Conservation (phyloP, 2,329 filamentous ascomycete species). For the Phaeosphaeriaceae sp. region DNA sequence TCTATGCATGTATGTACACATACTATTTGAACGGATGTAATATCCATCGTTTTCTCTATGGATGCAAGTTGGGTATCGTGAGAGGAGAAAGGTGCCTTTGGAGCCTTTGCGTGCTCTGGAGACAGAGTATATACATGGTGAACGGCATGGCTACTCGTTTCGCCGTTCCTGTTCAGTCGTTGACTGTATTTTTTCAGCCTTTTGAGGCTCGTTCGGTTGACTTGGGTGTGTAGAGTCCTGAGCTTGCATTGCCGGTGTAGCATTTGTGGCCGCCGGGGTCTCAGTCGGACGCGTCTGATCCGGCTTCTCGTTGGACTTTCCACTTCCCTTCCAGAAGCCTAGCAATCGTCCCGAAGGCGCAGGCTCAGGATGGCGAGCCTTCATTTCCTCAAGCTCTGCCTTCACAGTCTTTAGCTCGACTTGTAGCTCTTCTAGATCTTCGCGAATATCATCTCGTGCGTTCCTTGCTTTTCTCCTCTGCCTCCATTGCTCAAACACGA, state of each 20-base stretch:
- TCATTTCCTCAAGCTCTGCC: conserved; percentile 51
- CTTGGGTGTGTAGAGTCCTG: conserved; percentile 1
- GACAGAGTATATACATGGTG: background rate
- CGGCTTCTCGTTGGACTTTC: conserved; percentile 29
- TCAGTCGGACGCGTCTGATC: conserved; percentile 16
- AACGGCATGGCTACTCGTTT: background rate
- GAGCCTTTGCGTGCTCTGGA: background rate
- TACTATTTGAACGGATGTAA: background rate
- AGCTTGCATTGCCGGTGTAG: background rate
- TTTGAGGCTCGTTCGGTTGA: conserved; percentile 1
- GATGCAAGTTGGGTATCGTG: conserved; percentile 40
- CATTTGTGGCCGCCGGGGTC: conserved; percentile 4
- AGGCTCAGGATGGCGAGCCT: conserved; percentile 43
- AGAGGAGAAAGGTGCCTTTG: conserved; percentile 32
- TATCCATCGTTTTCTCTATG: conserved; percentile 7
- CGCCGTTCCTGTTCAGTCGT: background rate
- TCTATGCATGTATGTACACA: background rate
- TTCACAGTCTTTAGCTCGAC: conserved; percentile 50
- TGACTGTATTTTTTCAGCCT: background rate
- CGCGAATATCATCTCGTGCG: conserved; percentile 67
- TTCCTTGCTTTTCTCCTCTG: conserved; percentile 68
- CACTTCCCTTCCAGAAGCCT: conserved; percentile 39
- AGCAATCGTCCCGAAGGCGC: conserved; percentile 33
- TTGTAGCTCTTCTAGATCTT: conserved; percentile 66
- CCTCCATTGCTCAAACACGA: conserved; percentile 69